phyloP scores from a whole-genome alignment of 768 basidiomycete genomes.

The Leccinum rimulosum region DNA sequence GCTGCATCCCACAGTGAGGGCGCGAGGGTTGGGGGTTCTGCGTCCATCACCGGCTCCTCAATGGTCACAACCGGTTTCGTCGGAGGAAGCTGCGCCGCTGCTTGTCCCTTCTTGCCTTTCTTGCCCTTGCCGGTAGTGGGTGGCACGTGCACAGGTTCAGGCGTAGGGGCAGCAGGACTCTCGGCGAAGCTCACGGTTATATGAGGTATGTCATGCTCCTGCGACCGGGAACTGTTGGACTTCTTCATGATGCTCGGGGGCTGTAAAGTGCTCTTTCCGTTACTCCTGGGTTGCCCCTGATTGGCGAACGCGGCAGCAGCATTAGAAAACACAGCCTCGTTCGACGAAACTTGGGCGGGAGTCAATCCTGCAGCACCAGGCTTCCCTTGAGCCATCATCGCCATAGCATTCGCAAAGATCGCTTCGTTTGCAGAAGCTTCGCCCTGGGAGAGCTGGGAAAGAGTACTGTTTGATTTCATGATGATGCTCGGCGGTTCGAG shows the following conservation, averaged over 20 bases:
- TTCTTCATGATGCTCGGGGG: conserved; percentile 28
- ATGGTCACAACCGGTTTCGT: conserved; percentile 15
- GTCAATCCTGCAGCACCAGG: conserved; percentile 7
- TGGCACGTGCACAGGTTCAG: conserved; percentile 14
- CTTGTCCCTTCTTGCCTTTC: conserved; percentile 27
- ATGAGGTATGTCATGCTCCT: conserved; percentile 27
- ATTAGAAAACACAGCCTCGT: conserved; percentile 26
- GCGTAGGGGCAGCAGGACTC: neutral
- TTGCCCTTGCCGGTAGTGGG: conserved; percentile 16
- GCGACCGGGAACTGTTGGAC: conserved; percentile 24
- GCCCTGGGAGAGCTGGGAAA: conserved; percentile 29
- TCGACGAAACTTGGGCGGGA: conserved; percentile 20
- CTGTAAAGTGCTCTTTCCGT: conserved; percentile 10
- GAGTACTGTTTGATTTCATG: conserved; percentile 25
- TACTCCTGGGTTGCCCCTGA: conserved; percentile 9
- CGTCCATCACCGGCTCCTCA: conserved; percentile 18
- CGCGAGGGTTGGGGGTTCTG: conserved; percentile 19
- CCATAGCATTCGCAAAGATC: conserved; percentile 26
- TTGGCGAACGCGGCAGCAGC: conserved; percentile 15
- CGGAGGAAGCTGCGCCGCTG: conserved; percentile 9
- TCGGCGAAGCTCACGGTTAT: conserved; percentile 28
- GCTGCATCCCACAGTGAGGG: conserved; percentile 21
- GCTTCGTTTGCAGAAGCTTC: conserved; percentile 26
- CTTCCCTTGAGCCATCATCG: conserved; percentile 19
- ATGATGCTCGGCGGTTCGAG: conserved; percentile 22